Conservation (phyloP, 345 rosid species). For the Noccaea bulbosa region DNA sequence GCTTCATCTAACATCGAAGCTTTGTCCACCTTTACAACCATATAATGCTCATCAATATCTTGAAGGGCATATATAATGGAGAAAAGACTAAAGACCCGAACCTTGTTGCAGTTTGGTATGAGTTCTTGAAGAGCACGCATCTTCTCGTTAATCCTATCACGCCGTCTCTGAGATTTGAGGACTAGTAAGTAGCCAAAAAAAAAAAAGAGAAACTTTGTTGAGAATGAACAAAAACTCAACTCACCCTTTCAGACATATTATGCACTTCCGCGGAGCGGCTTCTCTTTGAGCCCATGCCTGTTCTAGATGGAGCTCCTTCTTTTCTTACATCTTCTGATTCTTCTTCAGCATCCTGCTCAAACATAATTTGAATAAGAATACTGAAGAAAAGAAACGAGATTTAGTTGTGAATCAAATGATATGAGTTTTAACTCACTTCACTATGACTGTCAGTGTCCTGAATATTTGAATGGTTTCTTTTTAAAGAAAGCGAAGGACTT, state of each 20-base stretch:
- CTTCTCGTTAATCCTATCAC: slow-evolving; percentile 94
- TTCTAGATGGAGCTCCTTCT: slow-evolving; percentile 46
- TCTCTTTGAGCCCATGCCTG: slow-evolving; percentile 65
- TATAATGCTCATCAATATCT: slow-evolving; percentile 19
- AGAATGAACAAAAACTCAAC: slow-evolving; percentile 32
- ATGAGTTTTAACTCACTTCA: slow-evolving; percentile 56
- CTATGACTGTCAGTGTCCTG: slow-evolving; percentile 71
- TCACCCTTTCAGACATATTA: slow-evolving; percentile 95
- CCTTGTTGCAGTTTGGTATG: slow-evolving; percentile 93
- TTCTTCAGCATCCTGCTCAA: slow-evolving; percentile 73
- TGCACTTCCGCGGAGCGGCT: slow-evolving; percentile 96
- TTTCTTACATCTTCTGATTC: slow-evolving; percentile 60
- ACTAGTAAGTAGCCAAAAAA: slow-evolving; percentile 28
- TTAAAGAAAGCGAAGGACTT: slow-evolving; percentile 55
- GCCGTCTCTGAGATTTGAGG: slow-evolving; percentile 60
- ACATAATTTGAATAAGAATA: neutral
- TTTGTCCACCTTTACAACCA: slow-evolving; percentile 77
- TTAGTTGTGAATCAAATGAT: neutral
- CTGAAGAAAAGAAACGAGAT: neutral
- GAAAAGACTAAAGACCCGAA: slow-evolving; percentile 21
- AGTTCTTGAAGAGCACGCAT: slow-evolving; percentile 96
- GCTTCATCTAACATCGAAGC: slow-evolving; percentile 99
- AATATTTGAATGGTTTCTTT: slow-evolving; percentile 60
- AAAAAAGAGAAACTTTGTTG: slow-evolving; percentile 22
- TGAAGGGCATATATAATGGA: neutral